Conservation (phyloP, 176 grass and related monocot genomes). For the Oryza australiensis region DNA sequence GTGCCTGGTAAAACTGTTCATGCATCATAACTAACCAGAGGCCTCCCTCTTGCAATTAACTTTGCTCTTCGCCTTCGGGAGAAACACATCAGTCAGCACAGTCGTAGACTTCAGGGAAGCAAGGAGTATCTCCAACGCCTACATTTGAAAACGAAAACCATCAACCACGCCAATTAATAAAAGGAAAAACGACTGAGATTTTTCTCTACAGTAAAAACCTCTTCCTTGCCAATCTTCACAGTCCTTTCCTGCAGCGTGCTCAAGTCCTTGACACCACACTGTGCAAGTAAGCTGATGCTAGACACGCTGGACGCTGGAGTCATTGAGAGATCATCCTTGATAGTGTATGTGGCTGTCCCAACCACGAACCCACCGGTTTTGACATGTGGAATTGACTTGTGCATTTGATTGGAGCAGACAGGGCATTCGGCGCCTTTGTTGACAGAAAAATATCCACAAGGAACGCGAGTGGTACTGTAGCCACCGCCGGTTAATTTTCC, state of each 20-base stretch:
- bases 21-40: background rate
- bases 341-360: background rate
- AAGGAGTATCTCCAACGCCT: constrained; percentile 32
- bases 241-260: constrained; percentile 4
- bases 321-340: constrained; percentile 22
- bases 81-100: constrained; percentile 29
- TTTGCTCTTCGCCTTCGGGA: background rate
- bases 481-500: accelerated
- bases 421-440: background rate
- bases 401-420: background rate
- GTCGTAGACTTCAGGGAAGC: constrained; percentile 37
- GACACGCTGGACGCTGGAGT: constrained; percentile 20
- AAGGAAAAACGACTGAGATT: background rate
- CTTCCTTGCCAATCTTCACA: constrained; percentile 32
- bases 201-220: background rate
- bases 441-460: background rate
- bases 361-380: background rate
- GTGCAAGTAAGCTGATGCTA: constrained; percentile 8
- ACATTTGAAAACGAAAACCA: background rate
- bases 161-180: background rate
- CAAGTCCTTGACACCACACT: constrained; percentile 27
- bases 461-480: background rate
- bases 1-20: background rate
- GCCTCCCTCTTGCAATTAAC: constrained; percentile 24
- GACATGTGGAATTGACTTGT: background rate